Evolutionary conservation across 495 filamentous ascomycete species (phyloP), one percentile per base, ranked within the genome.

Genomic region (Lindgomyces ingoldianus): DNA sequence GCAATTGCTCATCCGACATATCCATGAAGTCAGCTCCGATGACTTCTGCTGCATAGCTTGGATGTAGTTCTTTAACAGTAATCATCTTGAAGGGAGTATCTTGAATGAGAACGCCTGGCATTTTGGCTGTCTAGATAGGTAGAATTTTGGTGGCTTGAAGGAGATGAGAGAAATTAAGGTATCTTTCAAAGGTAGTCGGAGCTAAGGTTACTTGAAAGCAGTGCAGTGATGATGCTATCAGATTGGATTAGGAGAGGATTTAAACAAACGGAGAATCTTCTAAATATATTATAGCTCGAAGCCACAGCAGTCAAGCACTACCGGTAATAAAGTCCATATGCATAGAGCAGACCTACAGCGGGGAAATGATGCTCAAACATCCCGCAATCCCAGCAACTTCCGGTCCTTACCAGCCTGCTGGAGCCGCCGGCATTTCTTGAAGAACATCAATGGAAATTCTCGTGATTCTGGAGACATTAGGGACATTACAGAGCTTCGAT

Each of bases 1-100:
- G 29, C 51, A 84, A 79, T 16, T 78, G 74, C 29, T 81, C 76
- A 12, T 81, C 74, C 2, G 72, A 75, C 14, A 83, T 53, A 18
- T 78, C 69, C 2, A 74, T 60, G 46, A 84, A 81, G 61, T 84
- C 73, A n/a, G 85, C 76, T 3, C 81, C 83, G 18, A 70, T 68
- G 51, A 84, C 67, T 68, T 84, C 81, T 1, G 83, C 84, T 8
- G 75, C 82, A 64, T 84, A 85, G 11, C 78, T 85, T 4, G 80
- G 79, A 65, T 83, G 81, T 1, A 84, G 68, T 56, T 79, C 70
- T 41, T 75, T 75, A 72, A 82, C 63, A 58, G 62, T 44, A 49
- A 80, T 74, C 50, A 74, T 78, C 64, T 75, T 16, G 54, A 57
- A 63, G 24, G 58, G 46, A 8, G 27, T 44, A 12, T 65, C 44